Base-by-base conservation (phyloP, 176 grass and related monocot genomes). In the Triticum urartu region DNA sequence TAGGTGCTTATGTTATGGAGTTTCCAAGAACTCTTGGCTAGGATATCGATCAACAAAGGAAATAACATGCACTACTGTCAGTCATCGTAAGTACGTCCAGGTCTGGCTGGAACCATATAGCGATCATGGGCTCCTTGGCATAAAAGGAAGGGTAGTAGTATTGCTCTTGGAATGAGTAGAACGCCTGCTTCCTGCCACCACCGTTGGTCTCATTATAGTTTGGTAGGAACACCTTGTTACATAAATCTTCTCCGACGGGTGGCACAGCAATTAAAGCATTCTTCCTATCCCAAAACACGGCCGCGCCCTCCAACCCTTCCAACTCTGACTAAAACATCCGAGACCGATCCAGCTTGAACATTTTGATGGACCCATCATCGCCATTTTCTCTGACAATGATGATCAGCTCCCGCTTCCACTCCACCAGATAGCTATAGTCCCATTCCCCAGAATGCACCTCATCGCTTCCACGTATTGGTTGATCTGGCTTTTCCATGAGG, bases 351-450 rank as follows among this genome's bases (percentile, higher is more conserved):
- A 78, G 72, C 14, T 52, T 52, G 17, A 75, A 75, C 13, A 4
- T 18, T 52, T 3, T 17, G 2, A 75, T 5, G 4, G 28, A 35
- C 1, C 17, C 28, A 30, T 30, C 75, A 34, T 77, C 17, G 28
- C 15, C 75, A 17, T 7, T 71, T 0, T 9, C 11, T 24, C 62
- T 24, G 24, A 75, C 15, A 32, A 87, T 60, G 3, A 68, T 61
- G 2, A 82, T 30, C 15, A 87, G 10, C 21, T 82, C 86, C 33
- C 3, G 13, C 5, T 72, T 75, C 40, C 48, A 87, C 78, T 82
- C 67, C 11, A 87, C 42, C 77, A 87, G 4, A 81, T 87, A 81
- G 22, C 0, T 74, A 9, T 73, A 81, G 5, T 75, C 78, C 22
- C 8, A 20, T 21, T 33, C 34, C 1, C 2, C 0, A 3, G 45